Evolutionary conservation across 1,139 yeast genomes (phyloP).

Genomic region (Kodamaea anthophila): DNA sequence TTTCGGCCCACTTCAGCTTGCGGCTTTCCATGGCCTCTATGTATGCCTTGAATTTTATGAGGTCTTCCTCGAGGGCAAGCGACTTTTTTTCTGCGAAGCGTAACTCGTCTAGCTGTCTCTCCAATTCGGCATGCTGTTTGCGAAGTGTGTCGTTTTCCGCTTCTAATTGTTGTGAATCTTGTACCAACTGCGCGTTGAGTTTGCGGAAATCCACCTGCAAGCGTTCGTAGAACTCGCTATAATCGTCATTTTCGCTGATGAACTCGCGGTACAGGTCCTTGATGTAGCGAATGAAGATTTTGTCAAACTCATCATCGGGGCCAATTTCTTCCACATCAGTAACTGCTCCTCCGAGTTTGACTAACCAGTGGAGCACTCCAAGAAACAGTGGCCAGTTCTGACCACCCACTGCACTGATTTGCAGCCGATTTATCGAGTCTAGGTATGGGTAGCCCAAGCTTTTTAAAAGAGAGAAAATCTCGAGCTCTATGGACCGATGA

Average conservation of each 20-base stretch:
- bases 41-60: slow-evolving; percentile 63
- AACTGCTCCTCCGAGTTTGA: slow-evolving; percentile 45
- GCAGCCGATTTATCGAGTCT: slow-evolving; percentile 74
- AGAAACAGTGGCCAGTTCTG: slow-evolving; percentile 81
- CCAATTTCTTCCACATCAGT: slow-evolving; percentile 26
- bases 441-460: slow-evolving; percentile 72
- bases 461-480: slow-evolving; percentile 63
- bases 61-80: slow-evolving; percentile 64
- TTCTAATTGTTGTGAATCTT: slow-evolving; percentile 34
- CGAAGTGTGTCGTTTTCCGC: slow-evolving; percentile 40
- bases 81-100: slow-evolving; percentile 50
- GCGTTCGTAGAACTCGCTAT: slow-evolving; percentile 46
- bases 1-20: slow-evolving; percentile 58
- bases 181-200: slow-evolving; percentile 30
- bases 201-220: slow-evolving; percentile 48
- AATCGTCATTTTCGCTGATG: slow-evolving; percentile 59
- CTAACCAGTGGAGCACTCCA: slow-evolving; percentile 79
- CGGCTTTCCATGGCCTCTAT: slow-evolving; percentile 61
- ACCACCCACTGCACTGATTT: slow-evolving; percentile 88
- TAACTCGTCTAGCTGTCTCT: slow-evolving; percentile 24
- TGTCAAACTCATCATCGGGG: slow-evolving; percentile 45
- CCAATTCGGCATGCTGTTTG: slow-evolving; percentile 19
- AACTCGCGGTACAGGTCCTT: slow-evolving; percentile 63
- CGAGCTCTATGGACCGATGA: slow-evolving; percentile 64
- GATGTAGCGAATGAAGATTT: slow-evolving; percentile 60